Conservation (phyloP, 2,329 filamentous ascomycete genomes). For the Epichloe sp. region DNA sequence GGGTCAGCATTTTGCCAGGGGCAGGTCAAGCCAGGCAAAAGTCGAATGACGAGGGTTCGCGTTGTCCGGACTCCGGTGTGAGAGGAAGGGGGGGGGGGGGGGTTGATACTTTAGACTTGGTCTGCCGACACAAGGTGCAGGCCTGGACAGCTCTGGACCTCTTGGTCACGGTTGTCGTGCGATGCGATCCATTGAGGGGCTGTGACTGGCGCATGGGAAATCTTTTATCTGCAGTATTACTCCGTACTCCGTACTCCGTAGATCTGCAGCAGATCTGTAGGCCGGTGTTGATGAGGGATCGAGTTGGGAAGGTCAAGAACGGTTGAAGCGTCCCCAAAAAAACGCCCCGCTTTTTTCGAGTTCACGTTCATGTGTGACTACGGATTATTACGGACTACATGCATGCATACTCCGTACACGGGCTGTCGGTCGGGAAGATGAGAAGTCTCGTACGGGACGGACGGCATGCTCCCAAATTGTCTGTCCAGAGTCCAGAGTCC, state of each 20-base stretch:
- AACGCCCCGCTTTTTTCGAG: background rate
- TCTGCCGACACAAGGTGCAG: slow-evolving; percentile 12
- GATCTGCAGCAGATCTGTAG: no score
- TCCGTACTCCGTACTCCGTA: no score
- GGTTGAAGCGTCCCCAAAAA: background rate
- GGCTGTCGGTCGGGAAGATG: no score
- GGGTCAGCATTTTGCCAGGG: background rate
- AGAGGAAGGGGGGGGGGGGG: no score
- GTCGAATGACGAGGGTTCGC: background rate
- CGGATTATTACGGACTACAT: no score
- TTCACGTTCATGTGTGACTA: background rate
- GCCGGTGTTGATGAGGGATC: no score
- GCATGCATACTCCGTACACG: no score
- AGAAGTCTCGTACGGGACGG: no score
- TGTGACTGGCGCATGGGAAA: background rate
- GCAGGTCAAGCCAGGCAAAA: no score
- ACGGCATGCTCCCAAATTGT: no score
- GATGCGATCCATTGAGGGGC: slow-evolving; percentile 6
- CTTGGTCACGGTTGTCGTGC: slow-evolving; percentile 10
- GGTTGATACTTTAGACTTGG: slow-evolving; percentile 12
- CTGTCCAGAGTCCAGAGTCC: no score
- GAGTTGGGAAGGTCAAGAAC: no score
- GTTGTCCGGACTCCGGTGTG: background rate
- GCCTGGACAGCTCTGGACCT: slow-evolving; percentile 12
- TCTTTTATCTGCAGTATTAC: background rate